Base-by-base conservation (phyloP, 129 eudicot species). In the Lonicera japonica region DNA sequence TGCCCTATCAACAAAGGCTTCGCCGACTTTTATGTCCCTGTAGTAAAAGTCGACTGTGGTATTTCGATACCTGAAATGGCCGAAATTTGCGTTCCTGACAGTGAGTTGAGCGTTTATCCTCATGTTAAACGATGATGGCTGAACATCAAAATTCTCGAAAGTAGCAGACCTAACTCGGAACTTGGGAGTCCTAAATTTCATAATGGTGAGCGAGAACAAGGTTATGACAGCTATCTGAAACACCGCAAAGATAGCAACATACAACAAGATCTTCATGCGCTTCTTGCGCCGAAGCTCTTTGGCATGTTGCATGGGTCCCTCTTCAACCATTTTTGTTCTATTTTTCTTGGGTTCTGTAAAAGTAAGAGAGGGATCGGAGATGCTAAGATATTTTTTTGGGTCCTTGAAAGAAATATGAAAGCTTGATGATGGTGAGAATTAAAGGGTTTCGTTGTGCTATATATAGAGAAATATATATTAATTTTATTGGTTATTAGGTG, bases 81-180 rank as follows among this genome's bases (percentile, higher is more conserved):
- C 75, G 48, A 70, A 70, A 18, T 70, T 61, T 0, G 63, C 54
- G 46, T 70, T 70, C 48, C 24, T 70, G 19, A 70, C 61, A 23
- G 24, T 15, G 21, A 70, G 11, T 18, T 40, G 23, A 7, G 75
- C 56, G 14, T 38, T 61, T 62, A 70, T 61, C 13, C 29, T n/a
- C 19, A 43, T 16, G 18, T 12, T 11, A 9, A 70, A 61, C 29
- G 61, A 19, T 9, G 61, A 1, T 6, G 67, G 34, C 3, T 56
- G 56, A 8, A 20, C 9, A 9, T 69, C 53, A n/a, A 69, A 21
- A 65, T 19, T 22, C n/a, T 51, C 23, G 5, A 60, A 21, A 3
- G 66, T 25, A 40, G 67, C 67, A 11, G 74, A 60, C 0, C 52
- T 34, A 0, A 69, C 15, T 8, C 61, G 60, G 61, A 67, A 67